Evolutionary conservation across 2,329 filamentous ascomycete genomes (phyloP).

Genomic region (Aspergillus chevalieri): DNA sequence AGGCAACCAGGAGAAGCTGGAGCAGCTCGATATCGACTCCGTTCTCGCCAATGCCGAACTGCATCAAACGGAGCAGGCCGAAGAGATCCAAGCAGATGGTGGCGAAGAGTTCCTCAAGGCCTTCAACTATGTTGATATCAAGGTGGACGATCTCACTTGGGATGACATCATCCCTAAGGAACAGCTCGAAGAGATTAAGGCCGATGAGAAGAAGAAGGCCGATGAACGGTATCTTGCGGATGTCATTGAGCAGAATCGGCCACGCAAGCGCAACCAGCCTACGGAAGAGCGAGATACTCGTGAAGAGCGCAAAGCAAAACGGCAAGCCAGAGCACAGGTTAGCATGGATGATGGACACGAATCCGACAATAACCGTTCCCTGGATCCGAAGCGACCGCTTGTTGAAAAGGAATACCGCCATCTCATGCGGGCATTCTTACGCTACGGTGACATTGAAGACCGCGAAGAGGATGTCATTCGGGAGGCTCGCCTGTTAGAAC

Average conservation of each 20-base stretch:
- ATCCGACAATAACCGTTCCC: constrained; percentile 57
- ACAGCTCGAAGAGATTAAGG: constrained; percentile 81
- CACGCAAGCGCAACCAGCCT: constrained; percentile 64
- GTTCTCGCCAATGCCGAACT: constrained; percentile 96
- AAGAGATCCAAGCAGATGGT: constrained; percentile 89
- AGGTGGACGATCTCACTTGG: constrained; percentile 89
- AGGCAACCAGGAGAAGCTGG: constrained; percentile 90
- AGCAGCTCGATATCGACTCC: constrained; percentile 95
- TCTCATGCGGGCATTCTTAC: constrained; percentile 81
- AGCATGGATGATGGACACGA: constrained; percentile 63
- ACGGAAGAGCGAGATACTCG: constrained; percentile 48
- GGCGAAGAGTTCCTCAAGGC: constrained; percentile 91
- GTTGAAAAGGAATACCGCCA: constrained; percentile 90
- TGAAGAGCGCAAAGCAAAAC: constrained; percentile 63
- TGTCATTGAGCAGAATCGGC: constrained; percentile 77
- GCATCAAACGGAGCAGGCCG: constrained; percentile 90
- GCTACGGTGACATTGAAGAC: constrained; percentile 85
- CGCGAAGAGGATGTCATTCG: constrained; percentile 79
- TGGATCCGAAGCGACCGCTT: constrained; percentile 81
- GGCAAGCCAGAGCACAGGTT: constrained; percentile 61
- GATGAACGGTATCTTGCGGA: constrained; percentile 77
- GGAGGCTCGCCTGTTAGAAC: constrained; percentile 75
- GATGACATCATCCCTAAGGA: constrained; percentile 97
- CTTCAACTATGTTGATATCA: constrained; percentile 93
- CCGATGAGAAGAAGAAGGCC: constrained; percentile 76